Conservation (phyloP, 352 stramenopile species). For the Elongisporangium anandrum region DNA sequence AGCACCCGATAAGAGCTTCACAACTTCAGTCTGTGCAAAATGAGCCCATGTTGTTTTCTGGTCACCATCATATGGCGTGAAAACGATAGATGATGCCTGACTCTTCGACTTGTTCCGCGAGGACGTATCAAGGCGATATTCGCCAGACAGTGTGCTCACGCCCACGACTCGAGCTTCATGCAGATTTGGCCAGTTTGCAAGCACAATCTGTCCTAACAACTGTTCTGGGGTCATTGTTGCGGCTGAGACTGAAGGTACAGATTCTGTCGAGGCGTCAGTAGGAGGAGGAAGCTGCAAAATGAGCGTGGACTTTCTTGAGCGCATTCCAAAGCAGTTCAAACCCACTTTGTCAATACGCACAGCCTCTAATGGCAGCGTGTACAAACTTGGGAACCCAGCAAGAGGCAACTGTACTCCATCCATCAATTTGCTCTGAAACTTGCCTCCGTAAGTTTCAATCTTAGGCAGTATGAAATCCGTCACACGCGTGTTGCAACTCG, state of each 20-base stretch:
- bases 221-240: slow-evolving; percentile 20
- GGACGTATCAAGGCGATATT: slow-evolving; percentile 43
- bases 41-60: slow-evolving; percentile 66
- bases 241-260: not conserved
- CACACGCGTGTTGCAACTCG: slow-evolving; percentile 60
- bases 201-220: slow-evolving; percentile 69
- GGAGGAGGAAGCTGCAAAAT: slow-evolving; percentile 55
- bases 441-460: slow-evolving; percentile 34
- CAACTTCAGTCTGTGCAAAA: slow-evolving; percentile 60
- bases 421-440: slow-evolving; percentile 75
- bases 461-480: slow-evolving; percentile 45
- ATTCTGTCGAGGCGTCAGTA: slow-evolving; percentile 2
- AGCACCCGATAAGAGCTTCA: slow-evolving; percentile 68
- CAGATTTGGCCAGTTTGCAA: slow-evolving; percentile 98
- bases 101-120: not conserved
- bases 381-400: slow-evolving; percentile 74
- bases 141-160: slow-evolving; percentile 58
- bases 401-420: slow-evolving; percentile 67
- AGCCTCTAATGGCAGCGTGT: slow-evolving; percentile 47
- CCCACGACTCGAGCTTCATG: slow-evolving; percentile 92
- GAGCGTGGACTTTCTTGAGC: slow-evolving; percentile 68
- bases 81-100: slow-evolving; percentile 16
- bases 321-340: slow-evolving; percentile 96
- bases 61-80: slow-evolving; percentile 35
- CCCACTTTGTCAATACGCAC: slow-evolving; percentile 61